These are phyloP conservation scores for Hygrocybe coccinea DNA, from an alignment of 768 basidiomycete genomes.

Conservation along the genomic window DNA sequence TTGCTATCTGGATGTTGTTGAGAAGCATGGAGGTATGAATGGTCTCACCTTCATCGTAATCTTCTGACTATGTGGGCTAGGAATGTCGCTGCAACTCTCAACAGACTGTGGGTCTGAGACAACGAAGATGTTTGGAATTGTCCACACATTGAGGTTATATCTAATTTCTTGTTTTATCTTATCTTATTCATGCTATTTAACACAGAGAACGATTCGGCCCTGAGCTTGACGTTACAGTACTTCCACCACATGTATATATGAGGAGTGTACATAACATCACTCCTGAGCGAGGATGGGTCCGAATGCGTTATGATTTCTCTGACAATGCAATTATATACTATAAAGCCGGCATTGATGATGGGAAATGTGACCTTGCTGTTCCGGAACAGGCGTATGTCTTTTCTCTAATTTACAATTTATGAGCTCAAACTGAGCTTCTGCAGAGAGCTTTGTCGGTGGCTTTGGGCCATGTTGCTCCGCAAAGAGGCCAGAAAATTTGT, in stretches of 20 bases:
- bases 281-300: constrained; percentile 28
- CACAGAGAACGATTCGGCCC: constrained; percentile 11
- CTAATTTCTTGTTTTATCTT: too few species aligned
- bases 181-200: neutral
- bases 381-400: neutral
- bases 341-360: constrained; percentile 10
- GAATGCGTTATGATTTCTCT: constrained; percentile 22
- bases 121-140: constrained; percentile 22
- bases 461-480: constrained; percentile 27
- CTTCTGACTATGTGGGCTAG: constrained; percentile 10
- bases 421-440: neutral
- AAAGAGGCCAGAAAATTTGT: constrained; percentile 17
- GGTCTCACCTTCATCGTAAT: neutral
- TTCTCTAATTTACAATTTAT: neutral
- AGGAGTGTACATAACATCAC: constrained; percentile 27
- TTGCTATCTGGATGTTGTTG: constrained; percentile 21
- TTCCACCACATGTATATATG: constrained; percentile 27
- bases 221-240: constrained; percentile 13
- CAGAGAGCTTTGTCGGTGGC: constrained; percentile 27
- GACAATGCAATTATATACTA: constrained; percentile 25
- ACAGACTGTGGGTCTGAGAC: constrained; percentile 33
- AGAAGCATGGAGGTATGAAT: constrained; percentile 21
- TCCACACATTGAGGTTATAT: constrained; percentile 26
- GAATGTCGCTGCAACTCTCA: constrained; percentile 30
- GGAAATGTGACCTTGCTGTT: constrained; percentile 18